Conservation (phyloP, 345 rosid genomes). For the Pugionium cornutum region DNA sequence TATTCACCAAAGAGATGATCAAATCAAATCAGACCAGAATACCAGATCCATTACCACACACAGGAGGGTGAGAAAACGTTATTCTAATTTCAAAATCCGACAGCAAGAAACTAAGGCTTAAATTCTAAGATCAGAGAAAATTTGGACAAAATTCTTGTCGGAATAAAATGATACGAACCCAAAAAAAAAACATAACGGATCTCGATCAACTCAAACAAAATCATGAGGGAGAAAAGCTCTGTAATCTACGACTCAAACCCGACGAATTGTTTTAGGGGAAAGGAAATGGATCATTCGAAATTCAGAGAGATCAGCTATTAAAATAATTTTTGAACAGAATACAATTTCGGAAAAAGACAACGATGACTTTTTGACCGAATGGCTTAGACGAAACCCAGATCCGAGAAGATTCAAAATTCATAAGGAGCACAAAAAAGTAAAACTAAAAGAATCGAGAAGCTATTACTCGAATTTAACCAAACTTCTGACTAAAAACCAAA, state of each 20-base stretch:
- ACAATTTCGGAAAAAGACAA: conserved; percentile 16
- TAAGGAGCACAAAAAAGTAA: neutral
- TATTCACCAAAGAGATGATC: conserved; percentile 1
- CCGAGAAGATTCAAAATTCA: conserved; percentile 17
- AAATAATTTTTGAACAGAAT: neutral
- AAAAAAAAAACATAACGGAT: neutral
- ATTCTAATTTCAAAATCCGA: neutral
- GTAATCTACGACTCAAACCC: neutral
- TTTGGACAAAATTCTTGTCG: neutral
- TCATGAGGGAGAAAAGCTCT: neutral
- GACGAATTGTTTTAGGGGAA: neutral
- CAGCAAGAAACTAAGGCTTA: neutral
- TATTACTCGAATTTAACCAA: conserved; percentile 12
- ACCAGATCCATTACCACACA: conserved; percentile 14
- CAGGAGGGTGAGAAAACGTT: neutral
- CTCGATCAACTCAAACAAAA: neutral
- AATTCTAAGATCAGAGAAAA: conserved; percentile 21
- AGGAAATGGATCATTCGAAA: conserved; percentile 15
- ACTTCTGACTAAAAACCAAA: neutral
- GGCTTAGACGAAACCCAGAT: conserved; percentile 25
- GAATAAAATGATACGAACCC: neutral
- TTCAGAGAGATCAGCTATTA: neutral
- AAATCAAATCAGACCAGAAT: neutral
- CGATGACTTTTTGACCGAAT: conserved; percentile 19
- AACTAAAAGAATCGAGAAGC: neutral